A percentile compares a stretch with the other conserved stretches of the same genome.
Conservation (phyloP, 2,329 filamentous ascomycete genomes). For the Chaetomiaceae sp. region DNA sequence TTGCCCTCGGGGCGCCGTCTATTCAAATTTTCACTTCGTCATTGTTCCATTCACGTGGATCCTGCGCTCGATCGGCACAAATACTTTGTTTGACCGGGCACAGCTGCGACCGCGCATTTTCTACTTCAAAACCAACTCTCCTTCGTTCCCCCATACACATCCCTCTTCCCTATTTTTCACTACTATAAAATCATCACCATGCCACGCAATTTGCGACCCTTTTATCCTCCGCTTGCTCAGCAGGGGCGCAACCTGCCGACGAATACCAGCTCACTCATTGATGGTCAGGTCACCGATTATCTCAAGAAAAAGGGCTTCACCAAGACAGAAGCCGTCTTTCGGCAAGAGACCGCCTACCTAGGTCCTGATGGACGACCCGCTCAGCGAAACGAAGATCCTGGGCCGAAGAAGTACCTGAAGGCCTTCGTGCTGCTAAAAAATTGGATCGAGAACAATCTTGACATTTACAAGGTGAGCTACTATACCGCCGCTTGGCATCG, state of each 20-base stretch:
- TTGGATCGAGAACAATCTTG: slow-evolving; percentile 89
- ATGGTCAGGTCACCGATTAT: slow-evolving; percentile 75
- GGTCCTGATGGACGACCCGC: slow-evolving; percentile 77
- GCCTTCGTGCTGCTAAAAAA: slow-evolving; percentile 69
- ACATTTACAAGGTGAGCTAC: slow-evolving; percentile 76
- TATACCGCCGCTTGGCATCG: neutral
- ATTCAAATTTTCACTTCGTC: neutral
- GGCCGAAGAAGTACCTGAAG: slow-evolving; percentile 71
- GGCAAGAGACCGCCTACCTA: slow-evolving; percentile 81
- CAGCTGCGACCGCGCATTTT: too few relatives aligned
- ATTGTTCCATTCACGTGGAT: neutral
- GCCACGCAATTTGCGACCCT: neutral
- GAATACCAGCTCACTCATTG: slow-evolving; percentile 3
- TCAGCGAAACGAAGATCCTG: slow-evolving; percentile 59
- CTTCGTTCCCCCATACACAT: neutral
- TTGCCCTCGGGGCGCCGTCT: neutral
- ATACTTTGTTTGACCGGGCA: neutral
- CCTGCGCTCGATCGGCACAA: neutral
- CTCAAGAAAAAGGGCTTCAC: slow-evolving; percentile 93
- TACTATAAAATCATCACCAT: neutral
- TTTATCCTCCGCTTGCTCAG: neutral
- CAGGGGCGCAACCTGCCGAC: neutral
- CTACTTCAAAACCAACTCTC: neutral
- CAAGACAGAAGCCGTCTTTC: slow-evolving; percentile 84
- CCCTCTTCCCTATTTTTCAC: neutral